Base-by-base conservation (phyloP, 192 early-diverging fungal species). In the Thoreauomyces humboldtii region DNA sequence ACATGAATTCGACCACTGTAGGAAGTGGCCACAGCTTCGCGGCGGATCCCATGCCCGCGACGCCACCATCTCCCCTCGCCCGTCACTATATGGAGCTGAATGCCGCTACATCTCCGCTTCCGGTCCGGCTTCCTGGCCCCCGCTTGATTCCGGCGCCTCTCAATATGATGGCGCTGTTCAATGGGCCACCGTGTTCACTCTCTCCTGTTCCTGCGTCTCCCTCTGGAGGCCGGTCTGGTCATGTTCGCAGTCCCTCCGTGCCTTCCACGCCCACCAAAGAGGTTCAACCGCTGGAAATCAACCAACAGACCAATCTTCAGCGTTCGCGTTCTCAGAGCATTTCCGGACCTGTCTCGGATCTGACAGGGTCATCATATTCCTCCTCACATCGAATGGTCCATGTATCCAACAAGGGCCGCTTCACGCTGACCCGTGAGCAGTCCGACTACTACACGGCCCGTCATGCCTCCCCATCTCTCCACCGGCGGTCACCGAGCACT, bases 381-480 rank as follows among this genome's bases (percentile, higher is more conserved):
- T 58, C 56, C 5, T 2, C 33, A 35, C 25, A 58, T 9, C 56
- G 37, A 14, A 5, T 45, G 5, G 64, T 66, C 35, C 28, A 66
- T 22, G 64, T 66, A 17, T 46, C 64, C 15, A 66, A 46, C 27
- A 66, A 47, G 36, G 64, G 64, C n/a, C 53, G 64, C 5, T 66
- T 66, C 64, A 59, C 53, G 1, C 44, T 66, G 12, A 66, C 64
- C 0, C 35, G 64, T 1, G 64, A 66, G 46, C 54, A 47, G 33
- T 58, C 54, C 27, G 64, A 66, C 31, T 41, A 66, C 28, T 66
- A 21, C 54, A 66, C 64, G 19, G 64, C 64, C 15, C 52, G 64
- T 5, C 35, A 32, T 17, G n/a, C 37, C 9, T 52, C 21, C 50
- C 27, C 27, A 27, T 7, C 7, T 7, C 47, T 9, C 38, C 9